Conservation (phyloP, 208 protist species). For the Porcisia deanei region DNA sequence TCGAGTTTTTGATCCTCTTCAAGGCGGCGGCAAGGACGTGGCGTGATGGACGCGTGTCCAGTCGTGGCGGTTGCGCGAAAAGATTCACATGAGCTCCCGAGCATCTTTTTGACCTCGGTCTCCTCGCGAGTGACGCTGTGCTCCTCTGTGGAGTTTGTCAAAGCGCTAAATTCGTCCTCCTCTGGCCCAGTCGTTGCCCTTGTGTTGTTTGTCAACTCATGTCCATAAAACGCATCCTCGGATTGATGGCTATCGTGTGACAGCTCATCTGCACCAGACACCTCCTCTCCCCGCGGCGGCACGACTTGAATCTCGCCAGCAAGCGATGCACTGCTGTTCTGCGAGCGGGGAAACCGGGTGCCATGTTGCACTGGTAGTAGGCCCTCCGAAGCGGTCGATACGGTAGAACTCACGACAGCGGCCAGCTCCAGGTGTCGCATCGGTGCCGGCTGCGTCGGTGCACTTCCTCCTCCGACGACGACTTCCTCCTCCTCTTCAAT, state of each 20-base stretch:
- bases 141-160: neutral
- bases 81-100: neutral
- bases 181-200: neutral
- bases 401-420: neutral
- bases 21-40: conserved; percentile 33
- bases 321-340: conserved; percentile 12
- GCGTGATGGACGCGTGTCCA: conserved; percentile 46
- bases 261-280: neutral
- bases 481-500: neutral
- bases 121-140: neutral
- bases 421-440: neutral
- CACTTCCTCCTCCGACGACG: neutral
- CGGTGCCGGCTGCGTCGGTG: neutral
- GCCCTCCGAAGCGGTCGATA: neutral
- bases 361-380: too few relatives aligned
- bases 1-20: conserved; percentile 38
- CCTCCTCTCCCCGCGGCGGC: conserved; percentile 14
- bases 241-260: neutral
- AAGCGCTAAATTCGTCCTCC: neutral
- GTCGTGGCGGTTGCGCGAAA: conserved; percentile 34
- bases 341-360: neutral
- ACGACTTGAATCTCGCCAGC: conserved; percentile 25
- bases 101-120: neutral
- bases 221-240: too few relatives aligned
- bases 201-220: neutral